Conservation (phyloP, 2,329 filamentous ascomycete species). For the Paecilomyces fulvus region DNA sequence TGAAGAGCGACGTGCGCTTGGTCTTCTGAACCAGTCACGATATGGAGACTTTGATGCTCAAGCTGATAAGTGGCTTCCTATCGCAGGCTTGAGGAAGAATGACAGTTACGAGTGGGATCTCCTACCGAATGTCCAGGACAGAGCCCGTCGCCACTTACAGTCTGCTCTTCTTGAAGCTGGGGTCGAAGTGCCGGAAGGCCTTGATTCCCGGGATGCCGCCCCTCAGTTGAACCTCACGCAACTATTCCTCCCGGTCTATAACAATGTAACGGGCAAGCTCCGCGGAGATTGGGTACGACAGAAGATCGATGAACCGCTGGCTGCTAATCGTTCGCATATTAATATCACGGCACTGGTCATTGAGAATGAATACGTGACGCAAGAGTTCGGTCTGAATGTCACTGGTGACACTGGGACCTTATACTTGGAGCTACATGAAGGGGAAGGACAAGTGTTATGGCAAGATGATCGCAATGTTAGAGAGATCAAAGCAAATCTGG, state of each 20-base stretch:
- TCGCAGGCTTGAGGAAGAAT: slow-evolving; percentile 66
- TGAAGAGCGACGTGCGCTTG: slow-evolving; percentile 44
- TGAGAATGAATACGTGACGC: slow-evolving; percentile 56
- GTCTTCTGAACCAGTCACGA: slow-evolving; percentile 40
- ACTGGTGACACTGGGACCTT: slow-evolving; percentile 65
- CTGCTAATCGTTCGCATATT: slow-evolving; percentile 39
- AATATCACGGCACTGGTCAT: slow-evolving; percentile 61
- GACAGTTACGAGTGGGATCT: slow-evolving; percentile 75
- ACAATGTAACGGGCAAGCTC: slow-evolving; percentile 68
- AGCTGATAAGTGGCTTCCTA: slow-evolving; percentile 50
- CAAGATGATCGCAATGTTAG: slow-evolving; percentile 50
- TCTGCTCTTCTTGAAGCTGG: slow-evolving; percentile 24
- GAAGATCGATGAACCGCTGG: slow-evolving; percentile 40
- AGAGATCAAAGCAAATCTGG: slow-evolving; percentile 61
- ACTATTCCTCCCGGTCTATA: slow-evolving; percentile 53
- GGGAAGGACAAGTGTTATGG: slow-evolving; percentile 28
- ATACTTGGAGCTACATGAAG: slow-evolving; percentile 57
- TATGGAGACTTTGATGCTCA: slow-evolving; percentile 45
- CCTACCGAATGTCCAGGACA: slow-evolving; percentile 56
- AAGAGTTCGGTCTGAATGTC: slow-evolving; percentile 69
- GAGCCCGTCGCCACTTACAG: slow-evolving; percentile 50
- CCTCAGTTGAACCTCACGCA: slow-evolving; percentile 27
- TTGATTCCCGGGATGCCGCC: slow-evolving; percentile 16
- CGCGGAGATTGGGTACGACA: slow-evolving; percentile 66
- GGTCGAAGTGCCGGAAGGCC: slow-evolving; percentile 18